A percentile compares a stretch with the other conserved stretches of the same genome.
phyloP scores from a whole-genome alignment of 2,329 filamentous ascomycete species.

The Penicillium sp. region DNA sequence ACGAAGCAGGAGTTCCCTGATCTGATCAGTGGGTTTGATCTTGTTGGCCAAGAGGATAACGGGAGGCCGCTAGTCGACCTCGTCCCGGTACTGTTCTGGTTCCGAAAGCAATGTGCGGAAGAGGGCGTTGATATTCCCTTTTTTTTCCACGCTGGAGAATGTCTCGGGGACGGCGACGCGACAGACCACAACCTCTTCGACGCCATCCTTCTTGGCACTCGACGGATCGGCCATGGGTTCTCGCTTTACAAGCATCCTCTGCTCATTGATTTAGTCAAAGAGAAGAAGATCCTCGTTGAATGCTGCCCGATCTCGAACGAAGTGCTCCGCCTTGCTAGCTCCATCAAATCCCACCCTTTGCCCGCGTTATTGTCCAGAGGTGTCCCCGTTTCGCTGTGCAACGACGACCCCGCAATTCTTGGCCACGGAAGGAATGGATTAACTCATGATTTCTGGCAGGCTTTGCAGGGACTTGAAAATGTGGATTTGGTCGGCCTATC shows the following conservation, averaged over 20 bases:
- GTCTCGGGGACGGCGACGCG: slow-evolving; percentile 71
- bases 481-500: slow-evolving; percentile 83
- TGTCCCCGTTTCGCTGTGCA: slow-evolving; percentile 79
- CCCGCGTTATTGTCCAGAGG: slow-evolving; percentile 82
- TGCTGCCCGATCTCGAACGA: slow-evolving; percentile 91
- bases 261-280: slow-evolving; percentile 82
- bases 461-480: slow-evolving; percentile 87
- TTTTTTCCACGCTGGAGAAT: slow-evolving; percentile 94
- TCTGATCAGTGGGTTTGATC: slow-evolving; percentile 80
- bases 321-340: slow-evolving; percentile 74
- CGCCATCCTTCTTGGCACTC: slow-evolving; percentile 78
- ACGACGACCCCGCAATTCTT: slow-evolving; percentile 87
- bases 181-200: slow-evolving; percentile 87
- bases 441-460: slow-evolving; percentile 94
- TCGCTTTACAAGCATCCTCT: slow-evolving; percentile 89
- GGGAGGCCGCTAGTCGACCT: slow-evolving; percentile 75
- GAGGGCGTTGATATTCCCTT: slow-evolving; percentile 82
- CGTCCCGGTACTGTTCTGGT: slow-evolving; percentile 87
- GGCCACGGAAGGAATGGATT: slow-evolving; percentile 79
- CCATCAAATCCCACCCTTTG: slow-evolving; percentile 74
- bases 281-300: slow-evolving; percentile 84
- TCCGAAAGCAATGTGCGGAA: slow-evolving; percentile 77
- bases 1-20: slow-evolving; percentile 77
- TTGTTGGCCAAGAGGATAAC: slow-evolving; percentile 83
- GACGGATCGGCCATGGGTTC: slow-evolving; percentile 86